These are phyloP conservation scores for Malassezia pachydermatis DNA, from an alignment of 1,284 basidiomycete genomes.

Conservation along the genomic window DNA sequence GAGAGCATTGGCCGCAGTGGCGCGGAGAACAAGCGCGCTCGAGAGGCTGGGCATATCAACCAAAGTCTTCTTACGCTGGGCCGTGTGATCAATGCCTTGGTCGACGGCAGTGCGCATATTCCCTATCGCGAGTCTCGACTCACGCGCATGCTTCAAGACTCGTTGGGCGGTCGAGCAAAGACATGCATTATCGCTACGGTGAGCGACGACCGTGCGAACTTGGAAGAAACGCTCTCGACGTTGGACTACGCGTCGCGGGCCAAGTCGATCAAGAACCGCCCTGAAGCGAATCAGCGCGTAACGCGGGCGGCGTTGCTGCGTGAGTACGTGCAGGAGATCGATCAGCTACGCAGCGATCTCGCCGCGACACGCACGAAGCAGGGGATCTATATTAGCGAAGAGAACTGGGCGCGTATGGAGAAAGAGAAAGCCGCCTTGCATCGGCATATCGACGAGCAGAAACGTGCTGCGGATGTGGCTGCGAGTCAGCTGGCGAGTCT, in stretches of 20 bases:
- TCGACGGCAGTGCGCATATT: constrained; percentile 76
- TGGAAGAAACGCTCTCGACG: constrained; percentile 95
- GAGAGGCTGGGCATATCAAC: constrained; percentile 98
- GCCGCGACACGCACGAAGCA: constrained; percentile 50
- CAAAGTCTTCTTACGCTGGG: constrained; percentile 91
- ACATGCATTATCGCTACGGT: constrained; percentile 91
- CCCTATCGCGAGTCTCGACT: constrained; percentile 81
- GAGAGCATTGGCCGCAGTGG: constrained; percentile 95
- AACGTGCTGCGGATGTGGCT: constrained; percentile 34
- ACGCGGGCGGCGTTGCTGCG: constrained; percentile 82
- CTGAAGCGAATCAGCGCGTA: constrained; percentile 88
- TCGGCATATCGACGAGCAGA: constrained; percentile 28
- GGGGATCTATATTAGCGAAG: constrained; percentile 39
- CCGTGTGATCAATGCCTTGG: constrained; percentile 89
- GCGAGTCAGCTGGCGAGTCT: constrained; percentile 37
- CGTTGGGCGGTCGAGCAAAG: constrained; percentile 92
- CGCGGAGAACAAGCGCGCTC: constrained; percentile 84
- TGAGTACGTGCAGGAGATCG: constrained; percentile 91
- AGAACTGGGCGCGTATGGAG: constrained; percentile 34
- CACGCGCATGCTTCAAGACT: constrained; percentile 93
- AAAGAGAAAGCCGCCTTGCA: constrained; percentile 30
- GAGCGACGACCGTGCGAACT: constrained; percentile 54
- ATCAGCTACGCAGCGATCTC: constrained; percentile 80
- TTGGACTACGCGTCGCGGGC: constrained; percentile 94
- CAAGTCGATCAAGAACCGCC: constrained; percentile 89